A percentile compares a stretch with the other conserved stretches of the same genome.
Conservation (phyloP, 2,329 filamentous ascomycete genomes). For the Monilinia vaccinii-corymbosi region DNA sequence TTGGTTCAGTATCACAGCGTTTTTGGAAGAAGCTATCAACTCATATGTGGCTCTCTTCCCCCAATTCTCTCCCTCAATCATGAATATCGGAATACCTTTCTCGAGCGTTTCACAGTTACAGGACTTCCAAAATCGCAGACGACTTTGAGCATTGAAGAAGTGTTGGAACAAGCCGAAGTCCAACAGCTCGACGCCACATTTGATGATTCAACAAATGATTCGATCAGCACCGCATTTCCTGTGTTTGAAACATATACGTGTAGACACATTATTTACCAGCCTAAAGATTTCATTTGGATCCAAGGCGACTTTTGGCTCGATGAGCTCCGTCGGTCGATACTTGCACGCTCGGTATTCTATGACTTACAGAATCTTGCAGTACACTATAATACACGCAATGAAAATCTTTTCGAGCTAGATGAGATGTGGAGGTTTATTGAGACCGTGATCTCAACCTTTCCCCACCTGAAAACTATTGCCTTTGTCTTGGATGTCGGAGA, state of each 20-base stretch:
- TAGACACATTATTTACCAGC: neutral
- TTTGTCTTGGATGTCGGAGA: neutral
- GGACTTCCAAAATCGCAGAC: neutral
- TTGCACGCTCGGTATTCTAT: neutral
- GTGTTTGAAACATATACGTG: neutral
- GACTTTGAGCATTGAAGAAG: neutral
- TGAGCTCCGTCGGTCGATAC: neutral
- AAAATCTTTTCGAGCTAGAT: neutral
- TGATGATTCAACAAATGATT: neutral
- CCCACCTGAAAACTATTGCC: neutral
- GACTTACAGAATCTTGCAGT: neutral
- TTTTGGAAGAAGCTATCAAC: neutral
- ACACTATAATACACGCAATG: neutral
- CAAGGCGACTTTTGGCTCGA: constrained; percentile 4
- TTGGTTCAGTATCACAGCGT: neutral
- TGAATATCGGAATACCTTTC: neutral
- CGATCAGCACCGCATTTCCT: neutral
- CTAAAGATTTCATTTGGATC: neutral
- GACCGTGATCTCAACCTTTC: neutral
- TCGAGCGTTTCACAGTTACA: neutral
- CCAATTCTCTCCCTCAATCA: neutral
- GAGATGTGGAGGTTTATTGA: neutral
- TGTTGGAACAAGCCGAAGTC: neutral
- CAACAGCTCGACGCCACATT: too few relatives aligned
- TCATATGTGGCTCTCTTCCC: neutral